Base-by-base conservation (phyloP, 352 stramenopile species). In the Phytophthora rubi region DNA sequence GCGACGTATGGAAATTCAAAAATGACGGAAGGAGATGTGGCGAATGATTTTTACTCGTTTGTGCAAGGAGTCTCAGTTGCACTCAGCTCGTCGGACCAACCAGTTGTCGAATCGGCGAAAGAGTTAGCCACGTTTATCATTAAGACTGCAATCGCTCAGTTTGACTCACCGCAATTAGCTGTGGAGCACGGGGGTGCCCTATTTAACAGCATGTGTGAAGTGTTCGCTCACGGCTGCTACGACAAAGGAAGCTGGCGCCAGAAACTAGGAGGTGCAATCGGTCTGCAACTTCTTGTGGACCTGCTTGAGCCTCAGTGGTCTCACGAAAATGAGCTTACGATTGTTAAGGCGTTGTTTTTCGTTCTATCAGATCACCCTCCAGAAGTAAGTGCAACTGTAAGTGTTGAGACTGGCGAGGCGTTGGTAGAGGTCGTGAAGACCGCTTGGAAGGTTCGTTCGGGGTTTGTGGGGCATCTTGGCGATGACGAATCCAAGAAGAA, bases 301-400 rank as follows among this genome's bases (percentile, higher is more conserved):
- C 42, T 71, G 9, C 65, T 97, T 26, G 83, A 79, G 26, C 68
- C 83, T 42, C 80, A 90, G 30, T 97, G 91, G 84, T 93, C 84
- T 57, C 89, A 93, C 53, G 88, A 96, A 73, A 96, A 97, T 60
- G 85, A 97, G 58, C 73, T 96, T 4, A 88, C 76, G 26, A 94
- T 97, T 53, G 72, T 92, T 16, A 94, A 94, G 42, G 83, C 86
- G 4, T 65, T 97, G 37, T 93, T 97, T 54, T 97, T 96, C 59
- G 89, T 97, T 28, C 68, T 97, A 15, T 92, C 86, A 7, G 88
- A 96, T 53, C 90, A 97, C 59, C 88, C 89, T 4, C 74, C 85
- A 4, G 90, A 97, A 80, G 86, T 97, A 30, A 94, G 83, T 53
- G 78, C 85, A 4, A 92, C 75, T n/a, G 82, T 97, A 32, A 92